These are phyloP conservation scores for Trichoderma reesei DNA, from an alignment of 495 filamentous ascomycete genomes.

Conservation along the genomic window DNA sequence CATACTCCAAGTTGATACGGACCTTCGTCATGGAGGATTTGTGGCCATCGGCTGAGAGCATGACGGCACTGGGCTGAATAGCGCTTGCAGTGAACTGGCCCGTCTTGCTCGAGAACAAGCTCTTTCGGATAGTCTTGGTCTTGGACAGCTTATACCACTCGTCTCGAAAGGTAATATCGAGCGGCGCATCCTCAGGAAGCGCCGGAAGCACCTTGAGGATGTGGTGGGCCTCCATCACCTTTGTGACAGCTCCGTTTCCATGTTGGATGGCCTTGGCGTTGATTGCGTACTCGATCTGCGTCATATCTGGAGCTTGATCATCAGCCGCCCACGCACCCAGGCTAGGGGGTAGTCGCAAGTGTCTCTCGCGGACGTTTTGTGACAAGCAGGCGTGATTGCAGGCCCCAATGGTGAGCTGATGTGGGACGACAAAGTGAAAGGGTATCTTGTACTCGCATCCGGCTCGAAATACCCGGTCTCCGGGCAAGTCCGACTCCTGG, in stretches of 20 bases:
- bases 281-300: conserved; percentile 62
- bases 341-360: conserved; percentile 72
- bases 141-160: conserved; percentile 57
- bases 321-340: conserved; percentile 66
- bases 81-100: conserved; percentile 66
- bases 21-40: conserved; percentile 46
- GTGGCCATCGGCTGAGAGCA: conserved; percentile 42
- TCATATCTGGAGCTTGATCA: conserved; percentile 79
- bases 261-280: conserved; percentile 34
- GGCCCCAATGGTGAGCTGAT: conserved; percentile 49
- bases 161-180: conserved; percentile 50
- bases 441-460: conserved; percentile 62
- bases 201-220: conserved; percentile 72
- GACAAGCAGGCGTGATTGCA: conserved; percentile 40
- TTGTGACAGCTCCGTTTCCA: conserved; percentile 12
- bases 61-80: conserved; percentile 59
- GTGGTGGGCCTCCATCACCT: conserved; percentile 38
- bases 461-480: conserved; percentile 55
- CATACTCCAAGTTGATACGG: conserved; percentile 61
- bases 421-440: conserved; percentile 82
- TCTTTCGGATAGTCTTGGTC: conserved; percentile 70
- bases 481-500: conserved; percentile 55
- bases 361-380: conserved; percentile 54
- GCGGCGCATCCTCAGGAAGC: conserved; percentile 63
- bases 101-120: conserved; percentile 65